Base-by-base conservation (phyloP, 768 basidiomycete species). In the Lactarius psammicola region DNA sequence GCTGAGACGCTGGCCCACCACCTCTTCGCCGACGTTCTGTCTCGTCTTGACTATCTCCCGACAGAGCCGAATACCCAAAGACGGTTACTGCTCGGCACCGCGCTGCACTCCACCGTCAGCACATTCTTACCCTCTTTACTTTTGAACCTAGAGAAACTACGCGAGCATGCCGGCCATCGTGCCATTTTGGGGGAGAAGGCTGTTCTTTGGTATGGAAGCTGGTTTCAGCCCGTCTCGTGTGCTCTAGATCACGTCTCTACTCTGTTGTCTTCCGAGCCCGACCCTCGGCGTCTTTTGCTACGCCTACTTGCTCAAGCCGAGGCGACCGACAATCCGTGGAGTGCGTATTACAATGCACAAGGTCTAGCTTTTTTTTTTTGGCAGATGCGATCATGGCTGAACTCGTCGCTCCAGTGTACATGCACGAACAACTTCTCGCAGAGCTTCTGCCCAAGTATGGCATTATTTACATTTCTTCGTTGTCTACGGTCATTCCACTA, bases 331-430 rank as follows among this genome's bases (percentile, higher is more conserved):
- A 59, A 67, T 23, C 67, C 67, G 2, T 66, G 67, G 67, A 68
- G 30, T 23, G 64, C 59, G 15, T 68, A 68, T 66, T 62, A 68
- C 59, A 68, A 68, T 30, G 67, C 67, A 42, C 67, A 68, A 62
- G 67, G 67, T 68, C 13, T 51, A 10, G 44, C n/a, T 26, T n/a
- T 26, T 28, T 51, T 40, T 40, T 49, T 65, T 17, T 44, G 11
- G 20, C 23, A 17, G 23, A 54, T n/a, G 18, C 20, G 44, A 20
- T 38, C 15, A 15, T 36, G 46, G 18, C 56, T 23, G 31, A 17
- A 13, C 30, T 53, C 33, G 18, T 59, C 33, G 3, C 8, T 15
- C 18, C 46, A 68, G 65, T 68, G 11, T 62, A 62, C 40, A 68
- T 68, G 67, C 65, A 68, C 33, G 67, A 68, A 40, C 55, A 56